Percentiles rank a stretch among this genome's conserved stretches.
phyloP scores from a whole-genome alignment of 2,329 filamentous ascomycete genomes.

The Epichloe festucae region DNA sequence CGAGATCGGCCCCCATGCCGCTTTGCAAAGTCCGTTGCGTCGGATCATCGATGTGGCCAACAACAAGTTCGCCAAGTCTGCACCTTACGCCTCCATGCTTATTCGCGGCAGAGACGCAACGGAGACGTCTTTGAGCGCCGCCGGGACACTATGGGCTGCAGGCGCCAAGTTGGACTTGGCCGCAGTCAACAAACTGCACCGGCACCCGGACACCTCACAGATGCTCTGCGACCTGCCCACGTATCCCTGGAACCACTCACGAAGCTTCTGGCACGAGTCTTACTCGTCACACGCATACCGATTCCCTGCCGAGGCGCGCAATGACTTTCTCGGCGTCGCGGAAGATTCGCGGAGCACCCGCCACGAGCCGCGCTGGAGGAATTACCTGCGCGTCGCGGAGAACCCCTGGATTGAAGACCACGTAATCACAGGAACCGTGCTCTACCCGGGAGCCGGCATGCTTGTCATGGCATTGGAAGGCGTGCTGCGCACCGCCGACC shows the following conservation, averaged over 20 bases:
- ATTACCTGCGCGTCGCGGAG: slow-evolving; percentile 17
- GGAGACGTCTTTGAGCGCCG: slow-evolving; percentile 11
- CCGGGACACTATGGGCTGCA: slow-evolving; percentile 18
- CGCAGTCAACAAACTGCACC: too few relatives aligned
- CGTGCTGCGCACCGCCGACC: background rate
- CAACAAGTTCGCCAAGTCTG: too few relatives aligned
- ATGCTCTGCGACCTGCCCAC: slow-evolving; percentile 10
- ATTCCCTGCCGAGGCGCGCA: slow-evolving; percentile 9
- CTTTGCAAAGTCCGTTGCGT: slow-evolving; percentile 13
- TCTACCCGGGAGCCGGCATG: slow-evolving; percentile 24
- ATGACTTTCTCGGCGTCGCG: slow-evolving; percentile 14
- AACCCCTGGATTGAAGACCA: slow-evolving; percentile 23
- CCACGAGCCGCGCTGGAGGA: slow-evolving; percentile 19
- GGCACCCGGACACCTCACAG: too few relatives aligned
- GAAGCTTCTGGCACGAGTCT: slow-evolving; percentile 16
- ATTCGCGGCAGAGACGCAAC: background rate
- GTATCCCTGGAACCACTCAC: slow-evolving; percentile 18
- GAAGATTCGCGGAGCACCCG: slow-evolving; percentile 10
- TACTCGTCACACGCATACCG: slow-evolving; percentile 12
- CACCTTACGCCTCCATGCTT: too few relatives aligned
- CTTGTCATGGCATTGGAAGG: slow-evolving; percentile 20
- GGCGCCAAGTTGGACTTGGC: too few relatives aligned
- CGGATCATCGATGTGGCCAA: background rate
- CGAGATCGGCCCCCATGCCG: slow-evolving; percentile 30
- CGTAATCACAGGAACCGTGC: slow-evolving; percentile 14